Evolutionary conservation across 2,329 filamentous ascomycete genomes (phyloP), one percentile per base, ranked within the genome.

Genomic region (Penicillium glabrum): DNA sequence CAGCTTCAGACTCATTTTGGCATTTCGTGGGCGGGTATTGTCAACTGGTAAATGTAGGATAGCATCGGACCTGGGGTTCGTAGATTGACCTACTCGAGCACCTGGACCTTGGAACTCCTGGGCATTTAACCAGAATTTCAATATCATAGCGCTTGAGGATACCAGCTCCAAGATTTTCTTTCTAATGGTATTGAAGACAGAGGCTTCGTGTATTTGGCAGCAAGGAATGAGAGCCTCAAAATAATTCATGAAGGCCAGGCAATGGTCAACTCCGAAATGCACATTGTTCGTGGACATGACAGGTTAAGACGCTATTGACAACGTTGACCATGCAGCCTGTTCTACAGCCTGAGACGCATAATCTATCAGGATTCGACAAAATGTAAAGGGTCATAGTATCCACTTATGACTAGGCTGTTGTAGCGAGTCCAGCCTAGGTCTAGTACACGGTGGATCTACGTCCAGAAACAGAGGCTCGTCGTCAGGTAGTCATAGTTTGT

Each of bases 401-500:
- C 39, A 41, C 39, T 13, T 23, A 23, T 41, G 39, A 23, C 39
- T 41, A 23, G 39, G 19, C 19, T 23, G 35, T 19, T 39, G 19
- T 23, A 41, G 19, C 21, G 11, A 41, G n/a, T 19, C 9, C 7
- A 9, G 9, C 39, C 39, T 14, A 14, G 39, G 39, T 23, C 27
- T 9, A 53, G 54, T 29, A 61, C 50, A 51, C 43, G 47, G 52
- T 52, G 41, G n/a, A 69, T 49, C 46, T 53, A 57, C 37, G 41
- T 29, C 23, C 35, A 53, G 23, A 46, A 35, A 57, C n/a, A 19
- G 9, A 54, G 26, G n/a, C 67, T 70, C 70, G 64, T 72, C 63
- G 69, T 69, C 66, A 64, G 66, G 64, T 67, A 70, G 66, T 70
- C 70, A 71, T 71, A 59, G 61, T 67, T 68, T 70, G 66, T 69